These are phyloP conservation scores for Saccharum spontaneum DNA, from an alignment of 176 grass and related monocot species.

Conservation along the genomic window DNA sequence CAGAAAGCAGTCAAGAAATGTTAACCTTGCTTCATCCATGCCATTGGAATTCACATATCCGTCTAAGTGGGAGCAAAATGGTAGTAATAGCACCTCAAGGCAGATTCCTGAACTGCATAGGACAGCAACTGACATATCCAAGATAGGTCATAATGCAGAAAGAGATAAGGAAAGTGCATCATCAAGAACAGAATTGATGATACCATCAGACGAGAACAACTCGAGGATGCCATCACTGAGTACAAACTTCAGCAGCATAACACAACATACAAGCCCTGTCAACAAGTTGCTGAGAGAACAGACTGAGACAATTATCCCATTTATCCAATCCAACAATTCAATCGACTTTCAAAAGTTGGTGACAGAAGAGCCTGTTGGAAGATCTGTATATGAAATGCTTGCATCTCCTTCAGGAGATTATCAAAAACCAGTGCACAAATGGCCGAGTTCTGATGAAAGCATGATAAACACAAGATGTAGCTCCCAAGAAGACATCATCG, in stretches of 20 bases:
- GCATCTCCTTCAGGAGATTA: conserved; percentile 2
- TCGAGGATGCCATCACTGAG: conserved; percentile 3
- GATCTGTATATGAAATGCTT: conserved; percentile 3
- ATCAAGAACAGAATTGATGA: background rate
- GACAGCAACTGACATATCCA: background rate
- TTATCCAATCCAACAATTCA: conserved; percentile 20
- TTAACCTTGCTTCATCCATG: conserved; percentile 29
- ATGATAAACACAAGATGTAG: background rate
- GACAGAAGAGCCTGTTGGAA: conserved; percentile 3
- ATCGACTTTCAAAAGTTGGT: background rate
- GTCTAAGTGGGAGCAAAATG: background rate
- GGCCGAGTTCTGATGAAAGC: conserved; percentile 5
- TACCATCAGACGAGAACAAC: conserved; percentile 9
- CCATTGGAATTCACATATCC: conserved; percentile 35
- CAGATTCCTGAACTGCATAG: background rate
- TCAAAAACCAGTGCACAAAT: background rate
- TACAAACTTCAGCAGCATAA: conserved; percentile 4
- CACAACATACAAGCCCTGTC: background rate
- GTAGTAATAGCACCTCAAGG: conserved; percentile 13
- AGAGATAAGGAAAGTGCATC: background rate
- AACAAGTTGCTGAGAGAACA: conserved; percentile 11
- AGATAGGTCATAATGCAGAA: background rate
- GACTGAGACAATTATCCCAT: background rate
- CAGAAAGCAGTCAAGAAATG: background rate
- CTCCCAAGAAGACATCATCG: background rate